Evolutionary conservation across 352 stramenopile genomes (phyloP).

Genomic region (Thalassiosira exigua): DNA sequence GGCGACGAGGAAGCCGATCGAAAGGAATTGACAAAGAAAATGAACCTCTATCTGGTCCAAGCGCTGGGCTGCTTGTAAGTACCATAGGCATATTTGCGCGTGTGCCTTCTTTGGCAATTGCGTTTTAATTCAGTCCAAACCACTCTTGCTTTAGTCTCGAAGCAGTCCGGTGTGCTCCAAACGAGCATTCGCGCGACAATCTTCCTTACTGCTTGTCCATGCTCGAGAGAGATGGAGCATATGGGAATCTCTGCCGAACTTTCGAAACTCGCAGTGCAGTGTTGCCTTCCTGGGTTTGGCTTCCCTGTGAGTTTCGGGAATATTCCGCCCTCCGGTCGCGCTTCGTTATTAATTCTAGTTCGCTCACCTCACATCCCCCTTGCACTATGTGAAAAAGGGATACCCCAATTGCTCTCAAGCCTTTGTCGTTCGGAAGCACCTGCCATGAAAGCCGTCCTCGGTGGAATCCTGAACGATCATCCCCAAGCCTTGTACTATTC

Average conservation of each 20-base stretch:
- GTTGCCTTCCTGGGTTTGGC: slow-evolving; percentile 98
- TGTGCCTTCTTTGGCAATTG: too few species aligned
- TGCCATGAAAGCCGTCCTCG: slow-evolving; percentile 77
- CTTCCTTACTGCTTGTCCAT: slow-evolving; percentile 83
- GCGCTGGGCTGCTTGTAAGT: slow-evolving; percentile 64
- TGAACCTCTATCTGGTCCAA: slow-evolving; percentile 55
- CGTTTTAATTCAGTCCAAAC: too few species aligned
- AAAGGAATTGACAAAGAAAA: slow-evolving; percentile 59
- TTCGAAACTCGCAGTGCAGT: slow-evolving; percentile 94
- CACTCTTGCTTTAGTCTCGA: slow-evolving; percentile 76
- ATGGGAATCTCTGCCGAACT: slow-evolving; percentile 82
- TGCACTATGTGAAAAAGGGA: too few species aligned
- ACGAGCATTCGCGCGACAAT: slow-evolving; percentile 76
- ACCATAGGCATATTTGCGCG: not conserved
- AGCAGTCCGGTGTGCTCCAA: slow-evolving; percentile 74
- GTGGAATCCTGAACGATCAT: slow-evolving; percentile 88
- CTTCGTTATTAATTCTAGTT: too few species aligned
- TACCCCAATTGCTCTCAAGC: slow-evolving; percentile 95
- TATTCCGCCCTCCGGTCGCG: too few species aligned
- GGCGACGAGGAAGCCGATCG: slow-evolving; percentile 30
- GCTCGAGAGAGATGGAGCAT: slow-evolving; percentile 78
- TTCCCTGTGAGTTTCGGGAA: too few species aligned
- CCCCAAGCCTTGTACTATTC: slow-evolving; percentile 98
- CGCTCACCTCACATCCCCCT: too few species aligned
- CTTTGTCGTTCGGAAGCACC: slow-evolving; percentile 91